phyloP scores from a whole-genome alignment of 2,329 filamentous ascomycete genomes.

The Rutstroemia sp. region DNA sequence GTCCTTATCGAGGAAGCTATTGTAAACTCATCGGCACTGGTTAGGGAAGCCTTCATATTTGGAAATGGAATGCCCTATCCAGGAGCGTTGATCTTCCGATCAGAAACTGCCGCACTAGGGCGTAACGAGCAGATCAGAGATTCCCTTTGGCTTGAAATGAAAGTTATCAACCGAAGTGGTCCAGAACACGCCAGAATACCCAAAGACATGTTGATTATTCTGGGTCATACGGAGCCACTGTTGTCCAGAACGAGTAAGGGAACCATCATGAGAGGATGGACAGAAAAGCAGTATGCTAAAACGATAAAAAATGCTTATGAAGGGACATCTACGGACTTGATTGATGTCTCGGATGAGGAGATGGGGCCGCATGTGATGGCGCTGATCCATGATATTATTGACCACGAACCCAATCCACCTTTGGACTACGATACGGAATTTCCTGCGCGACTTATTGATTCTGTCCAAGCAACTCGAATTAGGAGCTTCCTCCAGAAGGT shows the following conservation, averaged over 20 bases:
- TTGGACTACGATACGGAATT: conserved; percentile 39
- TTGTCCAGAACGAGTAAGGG: conserved; percentile 56
- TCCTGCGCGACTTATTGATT: conserved; percentile 53
- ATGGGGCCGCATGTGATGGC: conserved; percentile 23
- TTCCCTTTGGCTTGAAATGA: not conserved
- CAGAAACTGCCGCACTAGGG: conserved; percentile 29
- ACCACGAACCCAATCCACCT: conserved; percentile 18
- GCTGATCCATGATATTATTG: conserved; percentile 30
- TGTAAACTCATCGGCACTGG: conserved; percentile 33
- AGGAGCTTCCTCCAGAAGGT: conserved; percentile 13
- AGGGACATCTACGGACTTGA: not conserved
- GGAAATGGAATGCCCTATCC: conserved; percentile 49
- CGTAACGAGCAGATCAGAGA: not conserved
- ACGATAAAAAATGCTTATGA: not conserved
- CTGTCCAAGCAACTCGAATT: conserved; percentile 27
- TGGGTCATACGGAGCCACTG: not conserved
- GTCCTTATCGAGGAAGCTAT: conserved; percentile 50
- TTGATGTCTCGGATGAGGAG: not conserved
- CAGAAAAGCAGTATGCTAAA: not conserved
- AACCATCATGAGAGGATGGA: conserved; percentile 32
- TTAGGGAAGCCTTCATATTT: conserved; percentile 53
- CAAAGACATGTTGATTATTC: conserved; percentile 3
- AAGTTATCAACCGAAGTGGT: not conserved
- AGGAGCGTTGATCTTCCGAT: conserved; percentile 48
- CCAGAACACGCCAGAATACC: not conserved